Evolutionary conservation across 805 yeast genomes (phyloP).

Genomic region (Wickerhamiella dianesei): DNA sequence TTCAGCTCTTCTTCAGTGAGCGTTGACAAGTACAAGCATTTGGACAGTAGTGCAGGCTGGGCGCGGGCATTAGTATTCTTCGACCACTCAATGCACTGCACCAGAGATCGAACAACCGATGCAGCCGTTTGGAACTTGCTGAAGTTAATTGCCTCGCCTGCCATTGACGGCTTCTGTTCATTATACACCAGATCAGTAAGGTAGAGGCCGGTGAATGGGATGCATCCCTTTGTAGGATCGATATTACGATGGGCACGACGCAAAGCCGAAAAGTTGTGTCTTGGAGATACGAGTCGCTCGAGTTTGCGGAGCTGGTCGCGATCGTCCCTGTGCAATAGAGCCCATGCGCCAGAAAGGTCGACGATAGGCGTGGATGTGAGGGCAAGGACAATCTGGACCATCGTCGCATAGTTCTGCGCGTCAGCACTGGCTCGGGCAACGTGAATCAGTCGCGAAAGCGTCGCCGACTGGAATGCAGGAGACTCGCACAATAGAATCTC

Average conservation of each 20-base stretch:
- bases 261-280: conserved; percentile 55
- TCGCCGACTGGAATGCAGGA: conserved; percentile 44
- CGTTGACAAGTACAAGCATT: conserved; percentile 38
- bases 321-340: conserved; percentile 57
- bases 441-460: conserved; percentile 78
- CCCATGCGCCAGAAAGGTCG: conserved; percentile 59
- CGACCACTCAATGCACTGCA: conserved; percentile 79
- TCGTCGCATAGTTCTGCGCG: conserved; percentile 71
- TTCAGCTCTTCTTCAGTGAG: conserved; percentile 3
- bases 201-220: conserved; percentile 82
- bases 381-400: conserved; percentile 78
- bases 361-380: conserved; percentile 47
- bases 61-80: conserved; percentile 43
- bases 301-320: conserved; percentile 49
- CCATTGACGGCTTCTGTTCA: conserved; percentile 43
- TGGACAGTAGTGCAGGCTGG: conserved; percentile 57
- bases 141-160: conserved; percentile 46
- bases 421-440: conserved; percentile 61
- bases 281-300: conserved; percentile 60
- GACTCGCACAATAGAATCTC: conserved; percentile 63
- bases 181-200: conserved; percentile 71
- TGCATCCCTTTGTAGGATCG: conserved; percentile 57
- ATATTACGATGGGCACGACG: conserved; percentile 49
- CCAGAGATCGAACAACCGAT: conserved; percentile 57
- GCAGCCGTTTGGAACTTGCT: conserved; percentile 66